Base-by-base conservation (phyloP, 139 green algal genomes). In the Coelastrella sp. region DNA sequence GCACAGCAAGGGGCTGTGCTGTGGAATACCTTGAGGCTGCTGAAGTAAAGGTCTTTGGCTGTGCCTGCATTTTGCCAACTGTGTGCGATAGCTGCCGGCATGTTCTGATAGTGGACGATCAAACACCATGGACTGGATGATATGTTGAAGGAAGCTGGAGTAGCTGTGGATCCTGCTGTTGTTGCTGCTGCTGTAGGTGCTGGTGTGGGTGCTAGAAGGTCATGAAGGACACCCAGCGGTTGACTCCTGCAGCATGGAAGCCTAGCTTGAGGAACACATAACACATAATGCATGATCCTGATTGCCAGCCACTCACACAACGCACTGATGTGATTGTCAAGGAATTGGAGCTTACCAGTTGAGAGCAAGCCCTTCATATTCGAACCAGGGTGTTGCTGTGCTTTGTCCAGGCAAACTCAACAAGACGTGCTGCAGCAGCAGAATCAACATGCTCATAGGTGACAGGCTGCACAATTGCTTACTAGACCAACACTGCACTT, bases 361-460 rank as follows among this genome's bases (percentile, higher is more conserved):
- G 21, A 95, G 85, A 0, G 92, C 81, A 35, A 92, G 73, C 17
- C 81, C 86, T 2, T 73, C 11, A 57, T 80, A 85, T 50, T 92
- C 89, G 27, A 95, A 90, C 92, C 92, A 95, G 11, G 92, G 92
- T 1, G 67, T 83, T 2, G 71, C 48, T 8, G 73, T 64, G 2
- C 30, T 72, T 2, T 88, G 87, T 5, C 87, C 84, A 13, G 87
- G 87, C 30, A 83, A 2, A 32, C 53, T 87, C 0, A 92, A 88
- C 67, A 95, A 83, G 71, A 95, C 72, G 75, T 95, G 92, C 89
- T 92, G 84, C 78, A 73, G n/a, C 21, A 17, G n/a, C 27, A 43
- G 37, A 5, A 60, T 43, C 37, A 50, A 64, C 34, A 74, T 11
- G 25, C 35, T n/a, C 48, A 45, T 25, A 21, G 17, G 34, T 4